Conservation (phyloP, 2,329 filamentous ascomycete genomes). For the Penicillium hesseltinei region DNA sequence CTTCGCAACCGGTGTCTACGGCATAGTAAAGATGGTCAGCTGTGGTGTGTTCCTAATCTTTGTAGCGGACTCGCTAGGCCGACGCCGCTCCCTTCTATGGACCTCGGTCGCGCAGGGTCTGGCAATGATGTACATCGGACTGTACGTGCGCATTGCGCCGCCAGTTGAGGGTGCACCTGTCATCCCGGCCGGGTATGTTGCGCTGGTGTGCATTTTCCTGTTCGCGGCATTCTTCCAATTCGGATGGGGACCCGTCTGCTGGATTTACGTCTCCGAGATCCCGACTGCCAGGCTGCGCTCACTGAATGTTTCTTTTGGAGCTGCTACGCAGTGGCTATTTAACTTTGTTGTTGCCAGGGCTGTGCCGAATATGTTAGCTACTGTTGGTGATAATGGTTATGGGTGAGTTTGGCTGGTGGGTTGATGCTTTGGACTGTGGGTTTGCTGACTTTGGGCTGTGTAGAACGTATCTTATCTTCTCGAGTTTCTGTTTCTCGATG, state of each 20-base stretch:
- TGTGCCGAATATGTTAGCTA: conserved; percentile 65
- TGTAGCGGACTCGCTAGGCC: conserved; percentile 67
- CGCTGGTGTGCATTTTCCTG: conserved; percentile 69
- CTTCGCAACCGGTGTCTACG: conserved; percentile 72
- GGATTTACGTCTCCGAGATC: conserved; percentile 71
- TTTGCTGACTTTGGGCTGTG: conserved; percentile 36
- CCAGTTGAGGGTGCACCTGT: conserved; percentile 56
- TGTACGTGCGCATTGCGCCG: conserved; percentile 55
- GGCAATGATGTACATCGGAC: conserved; percentile 68
- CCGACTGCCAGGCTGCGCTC: conserved; percentile 64
- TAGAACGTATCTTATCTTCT: conserved; percentile 68
- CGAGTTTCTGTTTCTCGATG: conserved; percentile 64
- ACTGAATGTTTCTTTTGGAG: conserved; percentile 66
- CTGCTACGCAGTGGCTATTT: conserved; percentile 70
- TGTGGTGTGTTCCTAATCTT: conserved; percentile 66
- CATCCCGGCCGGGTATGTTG: conserved; percentile 66
- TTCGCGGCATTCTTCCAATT: conserved; percentile 70
- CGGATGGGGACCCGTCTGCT: conserved; percentile 69
- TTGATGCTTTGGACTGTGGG: conserved; percentile 17
- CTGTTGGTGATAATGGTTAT: conserved; percentile 50
- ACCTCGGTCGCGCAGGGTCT: conserved; percentile 62
- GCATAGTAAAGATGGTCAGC: conserved; percentile 66
- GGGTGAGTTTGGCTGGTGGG: conserved; percentile 38
- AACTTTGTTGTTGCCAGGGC: conserved; percentile 70
- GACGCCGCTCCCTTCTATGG: conserved; percentile 62